Conservation (phyloP, 2,329 filamentous ascomycete species). For the Monilinia vaccinii-corymbosi region DNA sequence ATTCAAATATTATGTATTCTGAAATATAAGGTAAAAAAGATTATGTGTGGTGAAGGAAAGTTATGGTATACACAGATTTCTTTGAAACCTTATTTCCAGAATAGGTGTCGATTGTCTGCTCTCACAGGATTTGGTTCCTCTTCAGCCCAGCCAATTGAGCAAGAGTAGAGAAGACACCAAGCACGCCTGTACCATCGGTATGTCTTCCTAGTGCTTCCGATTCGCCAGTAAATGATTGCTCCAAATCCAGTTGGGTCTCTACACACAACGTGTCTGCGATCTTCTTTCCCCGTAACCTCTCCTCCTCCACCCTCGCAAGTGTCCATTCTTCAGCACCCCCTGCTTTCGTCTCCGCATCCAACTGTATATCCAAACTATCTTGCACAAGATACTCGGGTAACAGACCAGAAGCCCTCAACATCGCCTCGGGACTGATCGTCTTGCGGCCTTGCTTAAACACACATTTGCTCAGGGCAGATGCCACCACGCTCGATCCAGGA, state of each 20-base stretch:
- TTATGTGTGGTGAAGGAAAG: not conserved
- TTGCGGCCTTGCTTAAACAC: constrained; percentile 52
- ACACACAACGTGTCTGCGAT: constrained; percentile 14
- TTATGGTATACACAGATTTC: not conserved
- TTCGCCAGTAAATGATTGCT: constrained; percentile 20
- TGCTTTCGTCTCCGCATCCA: not conserved
- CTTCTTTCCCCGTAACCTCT: constrained; percentile 19
- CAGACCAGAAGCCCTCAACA: constrained; percentile 50
- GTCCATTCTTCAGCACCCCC: not conserved
- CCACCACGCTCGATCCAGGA: constrained; percentile 25
- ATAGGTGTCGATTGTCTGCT: not conserved
- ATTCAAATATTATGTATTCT: not conserved
- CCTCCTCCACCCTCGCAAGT: not conserved
- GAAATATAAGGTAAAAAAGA: no score
- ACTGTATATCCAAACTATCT: no score
- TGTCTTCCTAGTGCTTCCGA: constrained; percentile 31
- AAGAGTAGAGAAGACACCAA: constrained; percentile 30
- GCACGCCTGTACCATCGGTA: constrained; percentile 30
- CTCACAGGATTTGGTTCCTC: constrained; percentile 25
- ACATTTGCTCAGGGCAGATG: constrained; percentile 47
- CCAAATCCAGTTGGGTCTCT: constrained; percentile 20
- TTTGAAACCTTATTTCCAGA: not conserved
- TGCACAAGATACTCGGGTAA: constrained; percentile 36
- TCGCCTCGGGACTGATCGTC: constrained; percentile 56
- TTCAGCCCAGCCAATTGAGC: constrained; percentile 29